Base-by-base conservation (phyloP, 2,329 filamentous ascomycete species). In the Didymella pinodella region DNA sequence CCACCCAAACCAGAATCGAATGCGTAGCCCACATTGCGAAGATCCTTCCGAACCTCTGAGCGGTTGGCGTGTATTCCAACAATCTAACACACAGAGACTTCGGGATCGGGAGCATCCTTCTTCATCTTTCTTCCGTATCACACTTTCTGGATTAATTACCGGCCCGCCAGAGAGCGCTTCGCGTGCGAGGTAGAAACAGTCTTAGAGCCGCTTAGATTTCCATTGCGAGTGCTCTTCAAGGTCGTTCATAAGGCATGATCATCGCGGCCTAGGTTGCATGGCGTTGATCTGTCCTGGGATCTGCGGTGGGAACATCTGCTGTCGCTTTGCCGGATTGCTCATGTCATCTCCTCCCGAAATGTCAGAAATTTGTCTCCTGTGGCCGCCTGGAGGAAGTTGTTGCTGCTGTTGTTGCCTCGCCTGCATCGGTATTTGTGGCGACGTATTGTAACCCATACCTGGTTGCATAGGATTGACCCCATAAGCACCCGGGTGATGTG, bases 351-450 rank as follows among this genome's bases (percentile, higher is more conserved):
- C 82, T 45, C 85, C 82, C 2, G 84, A 81, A 57, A 88, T 86
- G 31, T 88, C 85, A 2, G 85, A 87, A n/a, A 87, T 83, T 55
- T 85, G 84, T 65, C 86, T 78, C 61, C 86, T 80, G 63, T 86
- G 84, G 26, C 65, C 67, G 16, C 57, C 57, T 12, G 63, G 60
- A 38, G 61, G 44, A 18, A 62, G 28, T 31, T 59, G 55, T 25
- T 58, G 55, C 26, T 60, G 57, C 49, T 66, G 66, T 50, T 66
- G 74, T 49, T 67, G 66, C 54, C 63, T 74, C 22, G 70, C 73
- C 50, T 68, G 68, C 64, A 82, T 72, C 18, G 75, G 68, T 50
- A 79, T 75, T 29, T 78, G 77, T 16, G 77, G 75, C 14, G 76
- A 75, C 2, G 71, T 68, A 28, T 67, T 75, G 57, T 80, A 83